These are phyloP conservation scores for Larix kaempferi DNA, from an alignment of 75 land plant genomes.

Conservation along the genomic window DNA sequence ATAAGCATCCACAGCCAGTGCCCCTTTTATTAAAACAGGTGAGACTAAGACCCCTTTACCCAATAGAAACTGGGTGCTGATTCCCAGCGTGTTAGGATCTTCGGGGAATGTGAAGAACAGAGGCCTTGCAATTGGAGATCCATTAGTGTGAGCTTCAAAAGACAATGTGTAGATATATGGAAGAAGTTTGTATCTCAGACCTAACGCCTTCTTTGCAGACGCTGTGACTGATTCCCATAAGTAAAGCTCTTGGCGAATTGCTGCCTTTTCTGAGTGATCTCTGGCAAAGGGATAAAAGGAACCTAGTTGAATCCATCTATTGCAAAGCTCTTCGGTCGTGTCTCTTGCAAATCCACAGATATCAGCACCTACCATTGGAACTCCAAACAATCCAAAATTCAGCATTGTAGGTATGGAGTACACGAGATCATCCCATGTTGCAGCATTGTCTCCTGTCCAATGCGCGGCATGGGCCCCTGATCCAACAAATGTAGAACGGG, in stretches of 20 bases:
- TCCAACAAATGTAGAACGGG: constrained; percentile 68
- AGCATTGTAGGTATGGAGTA: constrained; percentile 63
- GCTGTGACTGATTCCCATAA: constrained; percentile 80
- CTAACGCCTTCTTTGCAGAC: constrained; percentile 66
- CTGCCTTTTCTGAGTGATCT: constrained; percentile 50
- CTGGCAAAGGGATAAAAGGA: constrained; percentile 72
- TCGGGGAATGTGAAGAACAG: constrained; percentile 81
- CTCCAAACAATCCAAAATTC: constrained; percentile 63
- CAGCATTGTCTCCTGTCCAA: constrained; percentile 88
- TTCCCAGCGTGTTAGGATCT: constrained; percentile 40
- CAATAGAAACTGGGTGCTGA: constrained; percentile 69
- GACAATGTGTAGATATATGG: constrained; percentile 78
- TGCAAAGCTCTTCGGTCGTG: constrained; percentile 80
- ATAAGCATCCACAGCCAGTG: constrained; percentile 58
- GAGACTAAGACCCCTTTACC: constrained; percentile 75
- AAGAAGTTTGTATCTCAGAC: constrained; percentile 73
- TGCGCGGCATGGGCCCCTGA: constrained; percentile 77
- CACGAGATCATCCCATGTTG: constrained; percentile 68
- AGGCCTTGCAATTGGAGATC: constrained; percentile 84
- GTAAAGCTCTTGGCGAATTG: constrained; percentile 73
- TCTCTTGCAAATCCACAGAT: constrained; percentile 69
- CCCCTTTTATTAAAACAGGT: constrained; percentile 52
- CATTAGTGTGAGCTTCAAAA: constrained; percentile 71
- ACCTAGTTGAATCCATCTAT: constrained; percentile 75
- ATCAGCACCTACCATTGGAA: constrained; percentile 91